Evolutionary conservation across 345 rosid species (phyloP), one percentile per base, ranked within the genome.

Genomic region (Gossypium arboreum): DNA sequence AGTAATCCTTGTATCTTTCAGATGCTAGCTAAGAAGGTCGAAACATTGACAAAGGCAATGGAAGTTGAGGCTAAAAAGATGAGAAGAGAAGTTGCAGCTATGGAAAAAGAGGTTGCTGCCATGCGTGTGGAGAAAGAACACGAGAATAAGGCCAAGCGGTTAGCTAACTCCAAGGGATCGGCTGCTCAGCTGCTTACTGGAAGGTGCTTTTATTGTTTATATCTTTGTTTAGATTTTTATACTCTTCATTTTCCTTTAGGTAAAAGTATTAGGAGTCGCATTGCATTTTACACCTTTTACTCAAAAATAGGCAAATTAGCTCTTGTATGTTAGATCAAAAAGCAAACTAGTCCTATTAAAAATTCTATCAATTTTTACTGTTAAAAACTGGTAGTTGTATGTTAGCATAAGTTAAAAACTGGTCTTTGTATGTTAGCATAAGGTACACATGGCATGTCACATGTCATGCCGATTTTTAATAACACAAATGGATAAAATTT

Each of bases 91-190:
- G 99, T 95, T 72, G 94, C 97, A 71, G 91, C 88, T 9, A 95
- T 95, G 99, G 99, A 89, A 75, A 95, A 93, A 86, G 99, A 95
- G 87, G 99, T 95, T 68, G 88, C 99, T 51, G 94, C 97, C 59
- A 95, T 95, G 90, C 94, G 98, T 22, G 93, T 95, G 55, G 99
- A 91, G 47, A 95, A 90, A 83, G 94, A 89, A 51, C 97, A 91
- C 43, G 98, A 91, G 77, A 89, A 82, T 78, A 87, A 90, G 85
- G 83, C 87, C 58, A 93, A 83, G 84, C 87, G 99, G 62, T 80
- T 74, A 71, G 78, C 91, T 66, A 85, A 74, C 82, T 77, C 88
- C 48, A 93, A 87, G 83, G 86, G 88, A 73, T 82, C 97, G 71
- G 83, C 88, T 81, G 82, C 91, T 78, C 97, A 93, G 85, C 70